Base-by-base conservation (phyloP, 2,329 filamentous ascomycete species). In the Rugonectria rugulosa region DNA sequence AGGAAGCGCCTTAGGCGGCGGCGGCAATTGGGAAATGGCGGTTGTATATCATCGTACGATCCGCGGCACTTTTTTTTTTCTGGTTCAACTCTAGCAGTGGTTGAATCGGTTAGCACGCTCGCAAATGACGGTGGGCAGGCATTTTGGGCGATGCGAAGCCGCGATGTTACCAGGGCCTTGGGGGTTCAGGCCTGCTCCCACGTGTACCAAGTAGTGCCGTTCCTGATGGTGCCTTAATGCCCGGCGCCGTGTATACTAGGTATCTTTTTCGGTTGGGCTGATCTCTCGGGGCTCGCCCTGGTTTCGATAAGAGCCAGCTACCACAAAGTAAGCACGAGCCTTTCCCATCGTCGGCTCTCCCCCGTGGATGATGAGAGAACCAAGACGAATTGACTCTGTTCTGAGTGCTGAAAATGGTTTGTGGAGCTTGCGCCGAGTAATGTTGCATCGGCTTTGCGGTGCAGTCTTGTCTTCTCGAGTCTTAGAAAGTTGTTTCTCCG, bases 151-250 rank as follows among this genome's bases (percentile, higher is more conserved):
- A 14, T 29, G 21, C 20, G 41, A 46, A 29, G 26, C 34, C 20
- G 34, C 41, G 24, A 42, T 9, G 15, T 17, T 50, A 41, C 53
- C n/a, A n/a, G n/a, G n/a, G n/a, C n/a, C n/a, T n/a, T n/a, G n/a
- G 46, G 41, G 53, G 53, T 50, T 56, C 46, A 27, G 29, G 46
- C 41, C 27, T 42, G 34, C 36, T 56, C 34, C 52, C 53, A 51
- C 53, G 53, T 56, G 52, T 49, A n/a, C n/a, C n/a, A n/a, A n/a
- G n/a, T n/a, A 49, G 37, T 48, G 38, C 48, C 51, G 48, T 48
- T 44, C 49, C 44, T 54, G 44, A 31, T 42, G 29, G 38, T 43
- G 40, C 34, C 20, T 48, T 26, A 40, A 37, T 10, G 19, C 21
- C 46, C 50, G 53, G 45, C 17, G 53, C 46, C 34, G n/a, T n/a